Base-by-base conservation (phyloP, 495 filamentous ascomycete species). In the Penicillium dipodomyicola region DNA sequence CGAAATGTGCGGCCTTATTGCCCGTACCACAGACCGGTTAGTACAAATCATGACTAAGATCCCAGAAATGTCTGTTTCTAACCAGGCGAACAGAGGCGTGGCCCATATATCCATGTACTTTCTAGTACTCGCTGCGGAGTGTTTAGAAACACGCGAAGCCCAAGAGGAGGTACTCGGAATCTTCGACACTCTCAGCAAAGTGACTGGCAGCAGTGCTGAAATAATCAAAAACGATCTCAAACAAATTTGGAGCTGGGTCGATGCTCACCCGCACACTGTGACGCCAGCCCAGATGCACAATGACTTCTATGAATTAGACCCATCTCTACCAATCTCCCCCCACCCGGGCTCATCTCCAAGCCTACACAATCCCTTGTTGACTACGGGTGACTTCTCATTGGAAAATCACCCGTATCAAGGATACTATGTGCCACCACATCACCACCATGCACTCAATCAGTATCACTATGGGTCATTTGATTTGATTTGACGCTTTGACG, bases 111-210 rank as follows among this genome's bases (percentile, higher is more conserved):
- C 88, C 32, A 79, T 92, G 30, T 86, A 88, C 11, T 91, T 88
- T 27, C 77, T 97, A 20, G 84, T 84, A 30, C 86, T 92, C 44
- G 91, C 89, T 15, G 87, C 87, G n/a, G 86, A 88, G 65, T 87
- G 81, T 33, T 72, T 97, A 6, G 82, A 80, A 4, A 77, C 82
- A 33, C 80, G 81, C 9, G 75, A 80, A 29, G 87, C 96, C 58
- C 92, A 95, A 73, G 84, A 89, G 63, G 92, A 97, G 69, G 87
- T 89, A 5, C 71, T 96, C n/a, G 60, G 78, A 4, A 90, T 94
- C 41, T 77, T 98, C 49, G 82, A 87, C 23, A 81, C 79, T 57
- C 89, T 96, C 54, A 78, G 79, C n/a, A 82, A 81, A 52, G 85
- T 91, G 59, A 90, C 88, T 0, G 89, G 88, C 41, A 96, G 90